Evolutionary conservation across 1,139 yeast genomes (phyloP), one percentile per base, ranked within the genome.

Genomic region (Kurtzmaniella natalensis): DNA sequence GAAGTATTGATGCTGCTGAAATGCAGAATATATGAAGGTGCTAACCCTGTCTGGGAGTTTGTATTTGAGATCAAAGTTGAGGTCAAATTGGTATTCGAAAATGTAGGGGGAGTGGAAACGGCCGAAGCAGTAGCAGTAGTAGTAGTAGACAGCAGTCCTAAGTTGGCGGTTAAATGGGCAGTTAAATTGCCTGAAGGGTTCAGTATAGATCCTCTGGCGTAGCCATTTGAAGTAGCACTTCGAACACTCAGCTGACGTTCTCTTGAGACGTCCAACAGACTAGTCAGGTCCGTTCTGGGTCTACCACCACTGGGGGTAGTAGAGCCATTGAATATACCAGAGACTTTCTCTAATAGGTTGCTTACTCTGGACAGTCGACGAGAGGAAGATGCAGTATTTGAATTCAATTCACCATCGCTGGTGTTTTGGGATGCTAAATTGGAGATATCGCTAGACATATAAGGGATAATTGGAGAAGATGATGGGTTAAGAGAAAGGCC

Each of bases 301-400:
- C 19, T 55, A 49, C 27, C 45, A 32, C 5, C 47, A 36, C 7
- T 55, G 39, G n/a, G 2, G 57, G 44, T 32, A 11, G 20, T 18
- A 11, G 31, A 20, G 3, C 15, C 26, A 10, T 55, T 60, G 28
- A 61, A 46, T 34, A 61, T 43, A 10, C 64, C 62, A 18, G 64
- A 48, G 21, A 62, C 64, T 42, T 59, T 64, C 11, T 62, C 61
- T 20, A 62, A 50, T 7, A 60, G 33, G 38, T 49, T 55, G 34
- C 18, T 33, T 18, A 30, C 36, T 7, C 15, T 20, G 3, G 33
- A 30, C 9, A 28, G 30, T 8, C 33, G 23, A 14, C 36, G 16
- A 2, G 36, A 27, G 5, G 31, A 18, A 11, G 4, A 4, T 3
- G 25, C 8, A 18, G 25, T n/a, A 11, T 4, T 23, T 5, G 9